phyloP scores from a whole-genome alignment of 345 rosid genomes.

The Camelina sativa region DNA sequence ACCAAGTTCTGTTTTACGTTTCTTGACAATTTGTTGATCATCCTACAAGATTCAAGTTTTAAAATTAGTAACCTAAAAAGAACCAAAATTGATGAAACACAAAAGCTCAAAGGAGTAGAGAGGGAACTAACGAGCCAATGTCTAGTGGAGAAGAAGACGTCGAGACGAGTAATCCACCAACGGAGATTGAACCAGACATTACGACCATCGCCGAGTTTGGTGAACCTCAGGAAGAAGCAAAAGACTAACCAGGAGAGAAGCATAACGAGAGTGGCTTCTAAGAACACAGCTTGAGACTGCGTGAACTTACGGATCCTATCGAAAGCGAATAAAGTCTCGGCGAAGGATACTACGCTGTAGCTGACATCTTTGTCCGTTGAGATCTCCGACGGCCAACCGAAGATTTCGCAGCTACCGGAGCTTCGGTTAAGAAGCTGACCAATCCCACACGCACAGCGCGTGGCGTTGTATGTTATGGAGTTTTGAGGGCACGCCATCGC shows the following conservation, averaged over 20 bases:
- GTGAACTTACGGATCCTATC: slow-evolving; percentile 78
- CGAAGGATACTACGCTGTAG: slow-evolving; percentile 52
- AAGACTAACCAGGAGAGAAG: slow-evolving; percentile 74
- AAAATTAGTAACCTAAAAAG: slow-evolving; percentile 1
- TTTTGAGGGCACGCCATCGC: slow-evolving; percentile 63
- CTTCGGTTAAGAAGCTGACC: slow-evolving; percentile 63
- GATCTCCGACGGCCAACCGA: slow-evolving; percentile 51
- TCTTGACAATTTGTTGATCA: slow-evolving; percentile 75
- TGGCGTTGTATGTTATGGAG: slow-evolving; percentile 66
- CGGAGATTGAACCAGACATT: slow-evolving; percentile 74
- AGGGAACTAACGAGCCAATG: slow-evolving; percentile 84
- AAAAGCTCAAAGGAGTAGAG: not conserved
- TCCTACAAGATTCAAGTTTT: slow-evolving; percentile 50
- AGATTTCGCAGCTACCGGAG: slow-evolving; percentile 56
- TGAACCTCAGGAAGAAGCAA: slow-evolving; percentile 74
- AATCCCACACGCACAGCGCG: slow-evolving; percentile 75
- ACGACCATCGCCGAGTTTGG: slow-evolving; percentile 75
- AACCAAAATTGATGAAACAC: not conserved
- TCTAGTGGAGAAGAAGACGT: slow-evolving; percentile 85
- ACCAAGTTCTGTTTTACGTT: slow-evolving; percentile 94
- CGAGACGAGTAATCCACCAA: slow-evolving; percentile 95
- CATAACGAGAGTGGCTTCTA: slow-evolving; percentile 82
- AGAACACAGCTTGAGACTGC: slow-evolving; percentile 90
- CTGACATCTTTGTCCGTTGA: slow-evolving; percentile 56
- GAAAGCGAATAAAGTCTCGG: slow-evolving; percentile 68